A percentile compares a stretch with the other conserved stretches of the same genome.
These are phyloP conservation scores for Marchantia polymorpha DNA, from an alignment of 225 moss, liverwort and hornwort genomes.

Conservation along the genomic window DNA sequence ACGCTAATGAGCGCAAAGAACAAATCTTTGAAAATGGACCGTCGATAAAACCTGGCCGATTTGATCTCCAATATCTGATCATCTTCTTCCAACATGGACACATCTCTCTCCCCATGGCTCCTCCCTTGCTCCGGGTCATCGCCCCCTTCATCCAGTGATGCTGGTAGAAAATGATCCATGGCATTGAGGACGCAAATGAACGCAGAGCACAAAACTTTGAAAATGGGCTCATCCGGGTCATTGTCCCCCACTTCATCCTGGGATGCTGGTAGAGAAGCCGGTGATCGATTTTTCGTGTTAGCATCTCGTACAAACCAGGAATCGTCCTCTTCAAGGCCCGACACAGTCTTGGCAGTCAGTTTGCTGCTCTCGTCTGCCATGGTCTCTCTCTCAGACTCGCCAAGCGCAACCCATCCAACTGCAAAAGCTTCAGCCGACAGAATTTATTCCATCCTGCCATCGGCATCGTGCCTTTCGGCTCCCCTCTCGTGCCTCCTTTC, in stretches of 20 bases:
- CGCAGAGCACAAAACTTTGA: neutral
- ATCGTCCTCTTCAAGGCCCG: neutral
- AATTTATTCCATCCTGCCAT: neutral
- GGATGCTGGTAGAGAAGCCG: neutral
- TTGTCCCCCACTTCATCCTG: no score
- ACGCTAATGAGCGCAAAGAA: neutral
- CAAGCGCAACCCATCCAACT: neutral
- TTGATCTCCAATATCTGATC: constrained; percentile 13
- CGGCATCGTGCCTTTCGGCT: no score
- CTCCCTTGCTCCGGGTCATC: neutral
- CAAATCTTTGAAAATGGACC: neutral
- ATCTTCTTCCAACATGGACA: neutral
- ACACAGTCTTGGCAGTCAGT: neutral
- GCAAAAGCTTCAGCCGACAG: neutral
- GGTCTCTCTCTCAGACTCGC: neutral
- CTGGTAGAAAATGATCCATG: no score
- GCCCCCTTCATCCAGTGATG: neutral
- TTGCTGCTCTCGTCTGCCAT: neutral
- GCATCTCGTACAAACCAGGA: neutral
- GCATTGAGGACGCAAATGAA: neutral
- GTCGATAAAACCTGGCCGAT: neutral
- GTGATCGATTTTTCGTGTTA: neutral
- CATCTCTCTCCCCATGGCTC: neutral
- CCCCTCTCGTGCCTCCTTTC: no score
- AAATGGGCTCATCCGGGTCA: neutral